Evolutionary conservation across 305 asterid genomes (phyloP).

Genomic region (Withania somnifera): DNA sequence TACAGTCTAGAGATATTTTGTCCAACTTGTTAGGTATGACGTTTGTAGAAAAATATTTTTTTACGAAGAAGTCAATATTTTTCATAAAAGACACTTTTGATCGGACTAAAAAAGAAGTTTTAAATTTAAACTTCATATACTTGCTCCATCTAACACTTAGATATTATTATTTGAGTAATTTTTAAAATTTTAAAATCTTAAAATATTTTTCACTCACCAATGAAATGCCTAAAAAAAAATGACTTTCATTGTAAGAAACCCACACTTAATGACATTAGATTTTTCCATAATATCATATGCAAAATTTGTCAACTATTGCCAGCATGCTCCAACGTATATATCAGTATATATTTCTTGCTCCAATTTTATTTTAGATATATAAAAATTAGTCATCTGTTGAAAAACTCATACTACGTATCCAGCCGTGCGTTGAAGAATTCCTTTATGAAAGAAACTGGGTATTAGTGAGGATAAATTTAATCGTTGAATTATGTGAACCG

Average conservation of each 20-base stretch:
- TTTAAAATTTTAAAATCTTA: too few relatives aligned
- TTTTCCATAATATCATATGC: not conserved
- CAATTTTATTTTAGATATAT: not conserved
- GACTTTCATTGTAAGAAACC: not conserved
- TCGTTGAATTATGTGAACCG: too few relatives aligned
- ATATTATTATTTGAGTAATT: not conserved
- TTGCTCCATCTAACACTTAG: not conserved
- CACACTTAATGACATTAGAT: not conserved
- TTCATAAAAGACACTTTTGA: not conserved
- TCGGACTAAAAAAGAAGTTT: not conserved
- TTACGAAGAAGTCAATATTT: not conserved
- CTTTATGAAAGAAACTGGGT: not conserved
- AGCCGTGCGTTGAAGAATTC: constrained; percentile 1
- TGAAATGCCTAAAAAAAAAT: too few relatives aligned
- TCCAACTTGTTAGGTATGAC: too few relatives aligned
- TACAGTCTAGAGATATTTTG: too few relatives aligned
- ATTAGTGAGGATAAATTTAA: too few relatives aligned
- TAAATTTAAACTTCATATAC: not conserved
- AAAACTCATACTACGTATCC: not conserved
- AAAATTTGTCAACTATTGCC: not conserved
- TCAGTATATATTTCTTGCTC: not conserved
- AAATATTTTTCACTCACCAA: too few relatives aligned
- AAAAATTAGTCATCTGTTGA: not conserved
- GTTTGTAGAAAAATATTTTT: too few relatives aligned
- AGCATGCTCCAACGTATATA: not conserved